phyloP scores from a whole-genome alignment of 148 eudicot species.

The Chenopodium quinoa region DNA sequence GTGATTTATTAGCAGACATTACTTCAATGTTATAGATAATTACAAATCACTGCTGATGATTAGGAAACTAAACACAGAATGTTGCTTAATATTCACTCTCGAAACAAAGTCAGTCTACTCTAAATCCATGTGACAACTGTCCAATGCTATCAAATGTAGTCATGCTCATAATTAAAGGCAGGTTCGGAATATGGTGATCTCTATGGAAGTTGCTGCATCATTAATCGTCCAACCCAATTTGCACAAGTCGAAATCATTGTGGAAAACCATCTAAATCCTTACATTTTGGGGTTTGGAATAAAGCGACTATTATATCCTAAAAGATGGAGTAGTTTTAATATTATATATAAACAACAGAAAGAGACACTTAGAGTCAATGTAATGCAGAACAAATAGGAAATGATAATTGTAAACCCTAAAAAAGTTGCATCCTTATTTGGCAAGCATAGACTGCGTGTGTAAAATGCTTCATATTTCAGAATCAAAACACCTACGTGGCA shows the following conservation, averaged over 20 bases:
- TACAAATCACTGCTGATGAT: too few species aligned
- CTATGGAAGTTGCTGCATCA: background rate
- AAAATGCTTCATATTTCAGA: slow-evolving; percentile 1
- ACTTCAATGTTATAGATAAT: too few species aligned
- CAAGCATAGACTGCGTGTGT: too few species aligned
- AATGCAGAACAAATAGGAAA: background rate
- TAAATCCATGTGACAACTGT: background rate
- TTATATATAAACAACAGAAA: too few species aligned
- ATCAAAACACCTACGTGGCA: slow-evolving; percentile 66
- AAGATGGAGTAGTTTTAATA: background rate
- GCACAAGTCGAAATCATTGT: background rate
- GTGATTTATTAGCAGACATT: too few species aligned
- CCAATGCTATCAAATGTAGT: background rate
- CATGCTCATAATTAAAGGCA: background rate
- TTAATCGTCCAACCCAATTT: background rate
- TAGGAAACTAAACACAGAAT: too few species aligned
- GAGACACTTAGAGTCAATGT: too few species aligned
- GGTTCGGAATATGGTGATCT: background rate
- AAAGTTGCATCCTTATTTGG: background rate
- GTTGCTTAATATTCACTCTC: too few species aligned
- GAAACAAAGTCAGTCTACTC: background rate
- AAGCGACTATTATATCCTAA: background rate
- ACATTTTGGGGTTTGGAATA: background rate
- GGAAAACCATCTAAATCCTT: background rate
- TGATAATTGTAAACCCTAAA: background rate